phyloP scores from a whole-genome alignment of 2,329 filamentous ascomycete species.

The Sphaerulina musiva region DNA sequence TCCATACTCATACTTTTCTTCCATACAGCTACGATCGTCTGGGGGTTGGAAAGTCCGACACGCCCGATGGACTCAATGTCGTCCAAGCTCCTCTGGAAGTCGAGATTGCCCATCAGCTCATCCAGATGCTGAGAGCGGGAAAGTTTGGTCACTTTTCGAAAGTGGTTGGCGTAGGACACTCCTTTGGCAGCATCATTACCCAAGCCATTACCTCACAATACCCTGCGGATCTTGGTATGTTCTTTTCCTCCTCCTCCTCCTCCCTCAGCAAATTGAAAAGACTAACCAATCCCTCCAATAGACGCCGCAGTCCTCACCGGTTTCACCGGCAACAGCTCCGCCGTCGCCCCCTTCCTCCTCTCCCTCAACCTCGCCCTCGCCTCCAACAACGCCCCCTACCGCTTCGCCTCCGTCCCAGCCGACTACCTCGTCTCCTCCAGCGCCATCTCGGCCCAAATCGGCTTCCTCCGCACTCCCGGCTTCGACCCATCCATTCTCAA shows the following conservation, averaged over 20 bases:
- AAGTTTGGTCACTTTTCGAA: conserved; percentile 32
- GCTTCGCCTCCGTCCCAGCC: conserved; percentile 27
- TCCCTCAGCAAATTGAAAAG: background rate
- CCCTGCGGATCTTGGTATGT: conserved; percentile 17
- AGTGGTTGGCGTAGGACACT: conserved; percentile 39
- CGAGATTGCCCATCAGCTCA: conserved; percentile 35
- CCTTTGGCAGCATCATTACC: conserved; percentile 35
- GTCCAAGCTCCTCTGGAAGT: conserved; percentile 37
- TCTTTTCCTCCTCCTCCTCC: background rate
- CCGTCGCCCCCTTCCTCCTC: conserved; percentile 22
- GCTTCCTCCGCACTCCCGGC: conserved; percentile 29
- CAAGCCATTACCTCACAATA: conserved; percentile 32
- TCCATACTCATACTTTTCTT: no score
- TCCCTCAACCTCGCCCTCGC: conserved; percentile 30
- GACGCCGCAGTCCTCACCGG: conserved; percentile 38
- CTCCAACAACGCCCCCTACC: conserved; percentile 24
- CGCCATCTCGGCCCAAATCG: conserved; percentile 27
- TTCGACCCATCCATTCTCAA: conserved; percentile 28
- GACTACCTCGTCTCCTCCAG: conserved; percentile 28
- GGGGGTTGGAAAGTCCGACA: conserved; percentile 35
- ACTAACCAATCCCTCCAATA: background rate
- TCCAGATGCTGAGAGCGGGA: conserved; percentile 28
- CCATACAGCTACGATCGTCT: conserved; percentile 36
- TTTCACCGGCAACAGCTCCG: conserved; percentile 28
- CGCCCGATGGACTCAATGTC: conserved; percentile 36